These are phyloP conservation scores for Colletotrichum cordylinicola DNA, from an alignment of 2,329 filamentous ascomycete species.

Conservation along the genomic window DNA sequence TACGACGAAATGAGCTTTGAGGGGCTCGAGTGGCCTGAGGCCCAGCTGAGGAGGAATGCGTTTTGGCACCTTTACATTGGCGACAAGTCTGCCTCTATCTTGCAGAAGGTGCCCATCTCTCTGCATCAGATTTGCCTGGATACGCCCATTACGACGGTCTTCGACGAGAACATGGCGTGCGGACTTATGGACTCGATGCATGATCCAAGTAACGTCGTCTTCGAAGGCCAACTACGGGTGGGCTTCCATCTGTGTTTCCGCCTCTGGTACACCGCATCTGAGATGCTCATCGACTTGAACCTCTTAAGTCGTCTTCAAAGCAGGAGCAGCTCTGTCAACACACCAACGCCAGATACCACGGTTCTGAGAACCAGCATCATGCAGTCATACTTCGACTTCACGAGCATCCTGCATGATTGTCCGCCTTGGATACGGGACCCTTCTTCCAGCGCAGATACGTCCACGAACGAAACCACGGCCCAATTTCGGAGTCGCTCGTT, in stretches of 20 bases:
- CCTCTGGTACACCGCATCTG: neutral
- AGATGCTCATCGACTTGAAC: constrained; percentile 9
- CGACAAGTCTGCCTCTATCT: constrained; percentile 43
- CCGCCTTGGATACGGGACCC: constrained; percentile 5
- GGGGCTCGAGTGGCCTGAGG: constrained; percentile 39
- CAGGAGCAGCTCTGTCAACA: neutral
- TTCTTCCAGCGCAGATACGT: neutral
- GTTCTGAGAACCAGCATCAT: constrained; percentile 23
- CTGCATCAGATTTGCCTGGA: constrained; percentile 49
- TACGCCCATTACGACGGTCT: constrained; percentile 39
- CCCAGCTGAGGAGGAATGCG: constrained; percentile 38
- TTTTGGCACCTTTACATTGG: constrained; percentile 48
- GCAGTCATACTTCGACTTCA: constrained; percentile 28
- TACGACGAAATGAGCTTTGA: constrained; percentile 43
- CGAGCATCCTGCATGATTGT: constrained; percentile 21
- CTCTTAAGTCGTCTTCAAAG: neutral
- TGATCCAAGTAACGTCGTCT: neutral
- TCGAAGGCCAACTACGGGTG: neutral
- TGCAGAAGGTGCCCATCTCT: constrained; percentile 47
- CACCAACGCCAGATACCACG: neutral
- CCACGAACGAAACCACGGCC: accelerated
- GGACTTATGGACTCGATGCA: neutral
- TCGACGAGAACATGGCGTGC: neutral
- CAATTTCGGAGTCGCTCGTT: constrained; percentile 18
- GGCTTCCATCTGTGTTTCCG: neutral